phyloP scores from a whole-genome alignment of 2,329 filamentous ascomycete genomes.

The Chaetomium sp. region DNA sequence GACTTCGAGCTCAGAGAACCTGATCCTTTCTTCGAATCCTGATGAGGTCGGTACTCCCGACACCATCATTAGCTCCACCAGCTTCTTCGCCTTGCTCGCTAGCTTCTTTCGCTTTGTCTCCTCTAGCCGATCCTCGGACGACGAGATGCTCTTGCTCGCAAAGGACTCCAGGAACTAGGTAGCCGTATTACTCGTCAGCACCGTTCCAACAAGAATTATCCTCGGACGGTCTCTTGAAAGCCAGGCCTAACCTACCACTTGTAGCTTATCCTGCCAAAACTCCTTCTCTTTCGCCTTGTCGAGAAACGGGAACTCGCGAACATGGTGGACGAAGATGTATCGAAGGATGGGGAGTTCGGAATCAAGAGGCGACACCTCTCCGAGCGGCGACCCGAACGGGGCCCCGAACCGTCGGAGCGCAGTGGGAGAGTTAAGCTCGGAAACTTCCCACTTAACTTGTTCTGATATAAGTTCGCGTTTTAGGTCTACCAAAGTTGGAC shows the following conservation, averaged over 20 bases:
- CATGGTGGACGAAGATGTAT: slow-evolving; percentile 96
- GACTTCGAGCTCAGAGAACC: slow-evolving; percentile 94
- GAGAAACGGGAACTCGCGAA: slow-evolving; percentile 95
- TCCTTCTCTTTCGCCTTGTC: slow-evolving; percentile 97
- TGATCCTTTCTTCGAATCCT: slow-evolving; percentile 93
- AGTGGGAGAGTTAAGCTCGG: slow-evolving; percentile 88
- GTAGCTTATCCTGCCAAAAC: slow-evolving; percentile 98
- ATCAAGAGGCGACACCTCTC: slow-evolving; percentile 87
- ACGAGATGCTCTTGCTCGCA: slow-evolving; percentile 93
- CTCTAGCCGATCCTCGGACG: slow-evolving; percentile 90
- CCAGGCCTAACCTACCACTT: slow-evolving; percentile 59
- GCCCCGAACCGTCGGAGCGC: slow-evolving; percentile 92
- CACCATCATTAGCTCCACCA: slow-evolving; percentile 99
- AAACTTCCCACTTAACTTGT: slow-evolving; percentile 85
- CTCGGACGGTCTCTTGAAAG: too few species aligned
- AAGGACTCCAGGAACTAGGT: slow-evolving; percentile 89
- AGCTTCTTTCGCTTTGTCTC: slow-evolving; percentile 93
- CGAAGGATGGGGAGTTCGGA: slow-evolving; percentile 89
- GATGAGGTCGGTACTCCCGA: slow-evolving; percentile 93
- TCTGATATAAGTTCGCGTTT: slow-evolving; percentile 90
- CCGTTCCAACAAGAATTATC: too few species aligned
- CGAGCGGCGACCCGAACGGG: slow-evolving; percentile 85
- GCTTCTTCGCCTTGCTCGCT: slow-evolving; percentile 85
- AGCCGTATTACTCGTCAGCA: background rate
- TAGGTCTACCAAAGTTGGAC: slow-evolving; percentile 56